These are phyloP conservation scores for Ammopiptanthus mongolicus DNA, from an alignment of 306 rosid species.

Conservation along the genomic window DNA sequence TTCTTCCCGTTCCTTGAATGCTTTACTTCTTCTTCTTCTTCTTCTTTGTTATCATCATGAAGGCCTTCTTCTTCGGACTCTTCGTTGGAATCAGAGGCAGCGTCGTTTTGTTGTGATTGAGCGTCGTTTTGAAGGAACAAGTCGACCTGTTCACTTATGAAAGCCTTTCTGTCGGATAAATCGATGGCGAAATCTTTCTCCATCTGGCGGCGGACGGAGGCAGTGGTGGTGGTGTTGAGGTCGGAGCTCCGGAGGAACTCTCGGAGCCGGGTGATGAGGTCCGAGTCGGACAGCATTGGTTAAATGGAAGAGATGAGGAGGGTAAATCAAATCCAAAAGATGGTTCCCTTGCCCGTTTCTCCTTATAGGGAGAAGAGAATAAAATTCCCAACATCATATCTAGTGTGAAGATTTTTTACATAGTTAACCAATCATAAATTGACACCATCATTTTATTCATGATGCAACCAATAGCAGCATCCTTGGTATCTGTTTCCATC, in stretches of 20 bases:
- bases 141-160: slow-evolving; percentile 73
- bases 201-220: slow-evolving; percentile 66
- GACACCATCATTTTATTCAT: too few relatives aligned
- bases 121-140: slow-evolving; percentile 54
- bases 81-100: slow-evolving; percentile 26
- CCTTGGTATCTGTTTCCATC: too few relatives aligned
- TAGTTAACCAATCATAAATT: too few relatives aligned
- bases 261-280: slow-evolving; percentile 65
- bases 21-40: slow-evolving; percentile 13
- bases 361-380: too few relatives aligned
- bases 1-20: slow-evolving; percentile 27
- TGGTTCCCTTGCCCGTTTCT: too few relatives aligned
- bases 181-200: slow-evolving; percentile 64
- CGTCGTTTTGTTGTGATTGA: slow-evolving; percentile 21
- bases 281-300: slow-evolving; percentile 81
- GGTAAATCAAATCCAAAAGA: too few relatives aligned
- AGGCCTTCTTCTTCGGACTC: slow-evolving; percentile 12
- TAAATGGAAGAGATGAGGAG: too few relatives aligned
- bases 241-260: slow-evolving; percentile 69
- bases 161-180: slow-evolving; percentile 62
- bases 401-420: too few relatives aligned
- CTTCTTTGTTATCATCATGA: too few relatives aligned
- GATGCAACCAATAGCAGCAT: too few relatives aligned
- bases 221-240: slow-evolving; percentile 62
- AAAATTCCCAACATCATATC: too few relatives aligned